A percentile compares a stretch with the other conserved stretches of the same genome.
Conservation (phyloP, 139 green algal genomes). For the Volvox africanus region DNA sequence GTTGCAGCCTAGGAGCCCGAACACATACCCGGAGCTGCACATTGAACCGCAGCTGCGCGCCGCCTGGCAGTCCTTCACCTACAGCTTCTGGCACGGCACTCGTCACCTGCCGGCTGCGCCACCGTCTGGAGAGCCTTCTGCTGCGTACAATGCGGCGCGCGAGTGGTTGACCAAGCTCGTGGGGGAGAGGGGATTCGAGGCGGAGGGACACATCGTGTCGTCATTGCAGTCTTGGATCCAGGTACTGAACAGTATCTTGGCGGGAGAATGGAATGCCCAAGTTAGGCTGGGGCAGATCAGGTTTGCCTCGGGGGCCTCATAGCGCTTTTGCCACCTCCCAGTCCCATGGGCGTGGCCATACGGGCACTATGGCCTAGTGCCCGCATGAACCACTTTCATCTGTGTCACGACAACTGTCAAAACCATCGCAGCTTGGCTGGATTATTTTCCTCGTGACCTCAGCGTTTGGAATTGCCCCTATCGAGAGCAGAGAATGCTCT, state of each 20-base stretch:
- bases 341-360: no score
- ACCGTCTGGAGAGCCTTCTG: neutral
- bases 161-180: constrained; percentile 37
- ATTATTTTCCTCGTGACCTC: no score
- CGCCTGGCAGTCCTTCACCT: constrained; percentile 44
- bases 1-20: constrained; percentile 27
- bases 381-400: no score
- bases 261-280: no score
- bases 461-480: no score
- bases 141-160: constrained; percentile 11
- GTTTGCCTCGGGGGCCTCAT: no score
- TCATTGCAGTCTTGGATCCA: constrained; percentile 31
- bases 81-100: constrained; percentile 42
- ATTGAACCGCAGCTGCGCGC: constrained; percentile 32
- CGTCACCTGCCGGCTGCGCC: constrained; percentile 6
- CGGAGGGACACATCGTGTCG: constrained; percentile 28
- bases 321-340: no score
- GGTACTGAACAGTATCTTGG: neutral
- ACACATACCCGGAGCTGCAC: neutral
- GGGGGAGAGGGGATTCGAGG: constrained; percentile 30
- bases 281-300: no score
- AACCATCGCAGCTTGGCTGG: no score
- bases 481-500: no score
- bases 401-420: no score
- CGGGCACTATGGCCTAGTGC: no score